phyloP scores from a whole-genome alignment of 306 rosid species.

The Bauhinia variegata region DNA sequence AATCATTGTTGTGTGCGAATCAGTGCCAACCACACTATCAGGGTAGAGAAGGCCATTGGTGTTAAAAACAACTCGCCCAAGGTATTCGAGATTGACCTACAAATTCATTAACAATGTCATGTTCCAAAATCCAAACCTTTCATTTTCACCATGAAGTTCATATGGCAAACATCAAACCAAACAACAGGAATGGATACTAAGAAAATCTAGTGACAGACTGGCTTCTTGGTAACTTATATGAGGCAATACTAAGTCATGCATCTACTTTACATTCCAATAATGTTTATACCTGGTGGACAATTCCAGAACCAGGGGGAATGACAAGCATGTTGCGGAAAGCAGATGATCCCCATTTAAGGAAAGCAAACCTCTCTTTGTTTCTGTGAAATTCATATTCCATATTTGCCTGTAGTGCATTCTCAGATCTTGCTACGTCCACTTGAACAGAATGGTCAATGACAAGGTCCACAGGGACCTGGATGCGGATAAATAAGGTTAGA shows the following conservation, averaged over 20 bases:
- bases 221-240: too few relatives aligned
- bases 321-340: conserved; percentile 65
- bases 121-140: too few relatives aligned
- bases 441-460: conserved; percentile 80
- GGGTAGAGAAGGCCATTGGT: conserved; percentile 65
- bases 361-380: conserved; percentile 68
- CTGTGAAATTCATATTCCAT: conserved; percentile 68
- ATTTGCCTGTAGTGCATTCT: conserved; percentile 62
- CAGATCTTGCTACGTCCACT: conserved; percentile 74
- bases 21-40: conserved; percentile 77
- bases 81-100: conserved; percentile 74
- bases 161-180: conserved; percentile 1
- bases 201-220: too few relatives aligned
- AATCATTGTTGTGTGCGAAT: conserved; percentile 81
- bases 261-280: conserved; percentile 4
- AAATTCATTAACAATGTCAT: neutral
- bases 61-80: conserved; percentile 70
- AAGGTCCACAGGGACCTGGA: conserved; percentile 74
- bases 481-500: neutral
- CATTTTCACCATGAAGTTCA: neutral
- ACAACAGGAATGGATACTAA: neutral
- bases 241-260: too few relatives aligned
- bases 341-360: conserved; percentile 76
- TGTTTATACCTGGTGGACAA: conserved; percentile 69
- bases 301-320: conserved; percentile 73